phyloP scores from a whole-genome alignment of 257 asterid genomes.

The Salvia miltiorrhiza region DNA sequence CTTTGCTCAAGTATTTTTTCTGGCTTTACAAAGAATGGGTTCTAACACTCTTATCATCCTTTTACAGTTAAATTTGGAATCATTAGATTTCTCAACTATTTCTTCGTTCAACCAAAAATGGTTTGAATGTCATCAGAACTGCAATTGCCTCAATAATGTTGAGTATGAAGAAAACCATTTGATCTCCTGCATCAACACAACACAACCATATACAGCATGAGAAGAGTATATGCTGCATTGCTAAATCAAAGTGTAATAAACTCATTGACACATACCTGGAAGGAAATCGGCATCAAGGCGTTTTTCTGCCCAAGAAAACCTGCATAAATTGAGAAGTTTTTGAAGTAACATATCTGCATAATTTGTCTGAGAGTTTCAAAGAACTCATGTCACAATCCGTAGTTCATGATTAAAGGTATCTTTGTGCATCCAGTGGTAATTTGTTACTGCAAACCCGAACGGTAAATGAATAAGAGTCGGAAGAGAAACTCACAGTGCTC shows the following conservation, averaged over 20 bases:
- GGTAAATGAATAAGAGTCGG: background rate
- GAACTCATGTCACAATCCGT: too few relatives aligned
- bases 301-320: conserved; percentile 77
- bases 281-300: conserved; percentile 54
- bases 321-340: conserved; percentile 35
- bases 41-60: too few relatives aligned
- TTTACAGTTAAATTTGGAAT: too few relatives aligned
- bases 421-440: too few relatives aligned
- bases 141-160: conserved; percentile 52
- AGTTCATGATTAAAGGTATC: too few relatives aligned
- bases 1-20: too few relatives aligned
- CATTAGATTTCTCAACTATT: too few relatives aligned
- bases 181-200: conserved; percentile 52
- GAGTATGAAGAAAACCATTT: conserved; percentile 61
- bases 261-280: conserved; percentile 41
- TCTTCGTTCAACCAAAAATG: conserved; percentile 42
- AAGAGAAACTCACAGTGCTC: conserved; percentile 55
- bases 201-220: background rate
- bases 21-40: too few relatives aligned
- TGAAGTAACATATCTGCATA: too few relatives aligned
- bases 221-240: background rate
- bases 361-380: too few relatives aligned
- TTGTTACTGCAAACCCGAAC: background rate
- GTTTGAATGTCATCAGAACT: conserved; percentile 54
- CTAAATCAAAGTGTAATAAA: background rate